Evolutionary conservation across 225 moss, liverwort and hornwort genomes (phyloP).

Genomic region (Bryum argenteum): DNA sequence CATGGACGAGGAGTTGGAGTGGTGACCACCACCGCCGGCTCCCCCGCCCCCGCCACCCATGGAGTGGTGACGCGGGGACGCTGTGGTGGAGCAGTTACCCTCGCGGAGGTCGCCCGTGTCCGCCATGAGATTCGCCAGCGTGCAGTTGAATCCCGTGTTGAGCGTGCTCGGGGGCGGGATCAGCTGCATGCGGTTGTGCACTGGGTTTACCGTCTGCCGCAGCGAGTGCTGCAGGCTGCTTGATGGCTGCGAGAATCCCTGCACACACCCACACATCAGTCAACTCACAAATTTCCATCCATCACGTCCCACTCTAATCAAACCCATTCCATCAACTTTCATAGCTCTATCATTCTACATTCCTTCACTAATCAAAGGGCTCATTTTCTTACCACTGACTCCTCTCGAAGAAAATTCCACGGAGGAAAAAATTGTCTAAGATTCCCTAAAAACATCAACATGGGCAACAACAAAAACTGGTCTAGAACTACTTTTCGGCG

Average conservation of each 20-base stretch:
- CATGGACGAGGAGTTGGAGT: slow-evolving; percentile 99
- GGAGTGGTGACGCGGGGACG: slow-evolving; percentile 83
- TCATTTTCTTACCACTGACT: not conserved
- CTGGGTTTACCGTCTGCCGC: slow-evolving; percentile 63
- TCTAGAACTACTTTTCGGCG: not conserved
- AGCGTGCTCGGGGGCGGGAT: slow-evolving; percentile 71
- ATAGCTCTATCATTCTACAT: not conserved
- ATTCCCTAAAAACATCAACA: too few relatives aligned
- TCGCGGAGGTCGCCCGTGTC: slow-evolving; percentile 81
- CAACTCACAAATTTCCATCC: not conserved
- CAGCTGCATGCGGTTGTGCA: slow-evolving; percentile 70
- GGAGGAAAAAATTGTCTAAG: too few relatives aligned
- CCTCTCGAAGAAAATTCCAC: too few relatives aligned
- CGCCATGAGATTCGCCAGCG: slow-evolving; percentile 79
- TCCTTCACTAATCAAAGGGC: not conserved
- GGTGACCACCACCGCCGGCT: slow-evolving; percentile 71
- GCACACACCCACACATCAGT: slow-evolving; percentile 5
- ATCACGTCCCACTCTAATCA: not conserved
- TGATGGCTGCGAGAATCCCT: slow-evolving; percentile 87
- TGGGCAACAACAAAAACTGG: too few relatives aligned
- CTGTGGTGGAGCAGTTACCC: slow-evolving; percentile 97
- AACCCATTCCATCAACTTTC: not conserved
- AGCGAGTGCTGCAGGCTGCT: slow-evolving; percentile 90
- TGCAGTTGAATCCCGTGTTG: slow-evolving; percentile 80
- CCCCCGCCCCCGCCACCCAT: slow-evolving; percentile 59